Conservation (phyloP, 306 rosid species). For the Neltuma alba region DNA sequence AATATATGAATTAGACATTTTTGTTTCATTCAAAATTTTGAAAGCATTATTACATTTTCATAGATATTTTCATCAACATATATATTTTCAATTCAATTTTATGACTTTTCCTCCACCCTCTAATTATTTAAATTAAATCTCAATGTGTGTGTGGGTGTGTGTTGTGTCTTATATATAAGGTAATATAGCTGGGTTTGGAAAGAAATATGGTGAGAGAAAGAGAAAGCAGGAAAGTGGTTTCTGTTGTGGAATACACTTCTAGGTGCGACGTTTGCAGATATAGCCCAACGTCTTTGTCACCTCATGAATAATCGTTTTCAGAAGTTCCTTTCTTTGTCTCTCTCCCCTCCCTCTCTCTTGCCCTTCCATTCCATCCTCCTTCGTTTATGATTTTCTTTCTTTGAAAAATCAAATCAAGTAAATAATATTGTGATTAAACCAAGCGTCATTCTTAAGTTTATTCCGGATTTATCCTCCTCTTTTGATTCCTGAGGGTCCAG, state of each 20-base stretch:
- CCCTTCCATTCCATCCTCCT: slow-evolving; percentile 20
- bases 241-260: slow-evolving; percentile 31
- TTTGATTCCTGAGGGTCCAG: slow-evolving; percentile 38
- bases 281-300: slow-evolving; percentile 57
- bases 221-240: slow-evolving; percentile 24
- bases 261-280: slow-evolving; percentile 35
- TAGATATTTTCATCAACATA: too few species aligned
- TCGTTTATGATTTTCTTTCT: slow-evolving; percentile 1
- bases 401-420: not conserved
- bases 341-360: slow-evolving; percentile 2
- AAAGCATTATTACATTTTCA: too few species aligned
- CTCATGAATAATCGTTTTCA: slow-evolving; percentile 54
- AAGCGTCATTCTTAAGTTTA: slow-evolving; percentile 22
- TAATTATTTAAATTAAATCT: too few species aligned
- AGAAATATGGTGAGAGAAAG: slow-evolving; percentile 16
- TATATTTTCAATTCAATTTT: too few species aligned
- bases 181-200: slow-evolving; percentile 8
- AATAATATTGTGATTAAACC: not conserved
- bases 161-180: too few species aligned
- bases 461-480: slow-evolving; percentile 42
- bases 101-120: too few species aligned
- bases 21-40: too few species aligned
- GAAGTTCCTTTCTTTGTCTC: slow-evolving; percentile 40
- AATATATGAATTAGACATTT: too few species aligned
- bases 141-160: too few species aligned